Evolutionary conservation across 495 filamentous ascomycete species (phyloP).

Genomic region (Opeltia flavorubescens): DNA sequence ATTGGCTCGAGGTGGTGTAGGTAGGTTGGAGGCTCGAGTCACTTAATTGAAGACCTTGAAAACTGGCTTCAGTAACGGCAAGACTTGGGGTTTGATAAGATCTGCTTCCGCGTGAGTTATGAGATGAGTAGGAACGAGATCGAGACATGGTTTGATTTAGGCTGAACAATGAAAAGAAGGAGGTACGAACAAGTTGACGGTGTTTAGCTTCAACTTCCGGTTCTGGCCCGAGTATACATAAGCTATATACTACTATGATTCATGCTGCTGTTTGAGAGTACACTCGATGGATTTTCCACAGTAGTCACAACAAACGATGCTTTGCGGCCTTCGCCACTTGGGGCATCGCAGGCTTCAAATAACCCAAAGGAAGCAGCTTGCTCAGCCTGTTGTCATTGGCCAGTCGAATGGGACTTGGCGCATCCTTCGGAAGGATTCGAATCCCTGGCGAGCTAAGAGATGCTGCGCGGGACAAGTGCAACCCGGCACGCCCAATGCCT

Average conservation of each 20-base stretch:
- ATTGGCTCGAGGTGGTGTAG: background rate
- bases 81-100: constrained; percentile 7
- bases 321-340: constrained; percentile 1
- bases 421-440: background rate
- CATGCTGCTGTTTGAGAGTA: too few relatives aligned
- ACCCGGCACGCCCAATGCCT: background rate
- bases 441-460: background rate
- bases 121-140: constrained; percentile 12
- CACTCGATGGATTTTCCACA: too few relatives aligned
- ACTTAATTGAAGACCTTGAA: constrained; percentile 13
- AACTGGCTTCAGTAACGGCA: constrained; percentile 17
- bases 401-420: background rate
- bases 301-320: too few relatives aligned
- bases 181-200: background rate
- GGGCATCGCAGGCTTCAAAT: background rate
- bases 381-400: background rate
- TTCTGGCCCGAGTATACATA: background rate
- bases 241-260: too few relatives aligned
- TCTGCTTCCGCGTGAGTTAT: constrained; percentile 15
- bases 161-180: constrained; percentile 1
- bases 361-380: background rate
- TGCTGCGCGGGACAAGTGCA: background rate
- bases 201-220: background rate
- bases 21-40: constrained; percentile 7
- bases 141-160: constrained; percentile 15